phyloP scores from a whole-genome alignment of 371 early-diverging fungal genomes.

The Circinella minor region DNA sequence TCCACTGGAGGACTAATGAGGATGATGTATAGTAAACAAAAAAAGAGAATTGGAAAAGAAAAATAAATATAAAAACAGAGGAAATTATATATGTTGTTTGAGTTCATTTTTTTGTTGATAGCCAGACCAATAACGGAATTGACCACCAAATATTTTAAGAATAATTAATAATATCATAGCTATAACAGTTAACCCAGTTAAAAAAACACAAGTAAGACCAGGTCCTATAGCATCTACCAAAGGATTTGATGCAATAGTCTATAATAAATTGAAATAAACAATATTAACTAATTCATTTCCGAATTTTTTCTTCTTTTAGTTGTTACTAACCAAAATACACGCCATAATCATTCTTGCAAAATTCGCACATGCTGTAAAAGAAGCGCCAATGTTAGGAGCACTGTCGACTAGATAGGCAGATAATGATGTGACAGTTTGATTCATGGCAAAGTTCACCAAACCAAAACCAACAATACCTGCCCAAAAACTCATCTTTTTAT shows the following conservation, averaged over 20 bases:
- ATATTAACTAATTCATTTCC: no score
- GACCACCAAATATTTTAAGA: conserved; percentile 23
- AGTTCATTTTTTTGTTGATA: conserved; percentile 12
- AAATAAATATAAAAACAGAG: no score
- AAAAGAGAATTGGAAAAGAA: no score
- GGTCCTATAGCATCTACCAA: conserved; percentile 30
- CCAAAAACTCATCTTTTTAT: conserved; percentile 36
- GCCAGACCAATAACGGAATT: conserved; percentile 20
- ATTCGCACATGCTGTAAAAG: conserved; percentile 16
- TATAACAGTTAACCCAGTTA: conserved; percentile 23
- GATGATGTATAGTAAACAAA: no score
- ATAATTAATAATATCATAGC: conserved; percentile 15
- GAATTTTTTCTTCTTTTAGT: no score
- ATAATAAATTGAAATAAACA: neutral
- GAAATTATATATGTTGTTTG: neutral
- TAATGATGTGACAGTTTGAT: conserved; percentile 30
- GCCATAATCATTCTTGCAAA: conserved; percentile 46
- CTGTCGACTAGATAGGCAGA: conserved; percentile 51
- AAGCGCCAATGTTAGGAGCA: conserved; percentile 27
- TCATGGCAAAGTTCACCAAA: conserved; percentile 36
- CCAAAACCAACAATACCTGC: conserved; percentile 47
- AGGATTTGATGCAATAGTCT: conserved; percentile 33
- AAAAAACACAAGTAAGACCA: conserved; percentile 26
- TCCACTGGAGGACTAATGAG: no score
- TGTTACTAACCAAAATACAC: no score